Base-by-base conservation (phyloP, 768 basidiomycete species). In the Boletus reticulatus region DNA sequence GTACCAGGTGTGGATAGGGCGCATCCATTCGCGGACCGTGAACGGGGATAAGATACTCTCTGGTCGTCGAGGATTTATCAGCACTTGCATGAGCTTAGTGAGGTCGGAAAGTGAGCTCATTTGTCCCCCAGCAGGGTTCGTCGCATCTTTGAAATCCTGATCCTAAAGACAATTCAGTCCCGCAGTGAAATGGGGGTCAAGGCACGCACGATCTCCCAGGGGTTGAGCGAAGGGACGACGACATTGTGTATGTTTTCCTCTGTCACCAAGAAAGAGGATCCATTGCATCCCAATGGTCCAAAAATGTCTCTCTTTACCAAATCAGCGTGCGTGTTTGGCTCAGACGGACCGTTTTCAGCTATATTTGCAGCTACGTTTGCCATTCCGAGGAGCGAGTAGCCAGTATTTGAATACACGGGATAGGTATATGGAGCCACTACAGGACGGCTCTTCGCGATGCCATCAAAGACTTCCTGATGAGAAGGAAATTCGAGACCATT, bases 231-330 rank as follows among this genome's bases (percentile, higher is more conserved):
- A 6, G 79, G 67, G 4, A 81, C 72, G 4, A 78, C 79, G 20
- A 83, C 58, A 14, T 72, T 61, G 0, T 66, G 61, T 37, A 72
- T 61, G 27, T 69, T 71, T n/a, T 69, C 64, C 16, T 69, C 65
- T 0, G 80, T 78, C 4, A 71, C 59, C 17, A 73, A 64, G 59
- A 77, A 83, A 48, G 76, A 76, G 56, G 74, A 78, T 24, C 56
- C 65, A 51, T 78, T 79, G 54, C 80, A 47, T 4, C 73, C 72
- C 47, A 84, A 58, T 2, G 78, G 80, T 4, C 62, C 69, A 64
- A 83, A 82, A n/a, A 83, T 73, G 55, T 83, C 80, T 37, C 75
- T 69, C 24, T 77, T 62, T 17, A 83, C 14, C 17, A 83, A 66
- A 11, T 79, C 78, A 13, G 75, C 73, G 55, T 80, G 75, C 0